phyloP scores from a whole-genome alignment of 768 basidiomycete species.

The Kwoniella sp. region DNA sequence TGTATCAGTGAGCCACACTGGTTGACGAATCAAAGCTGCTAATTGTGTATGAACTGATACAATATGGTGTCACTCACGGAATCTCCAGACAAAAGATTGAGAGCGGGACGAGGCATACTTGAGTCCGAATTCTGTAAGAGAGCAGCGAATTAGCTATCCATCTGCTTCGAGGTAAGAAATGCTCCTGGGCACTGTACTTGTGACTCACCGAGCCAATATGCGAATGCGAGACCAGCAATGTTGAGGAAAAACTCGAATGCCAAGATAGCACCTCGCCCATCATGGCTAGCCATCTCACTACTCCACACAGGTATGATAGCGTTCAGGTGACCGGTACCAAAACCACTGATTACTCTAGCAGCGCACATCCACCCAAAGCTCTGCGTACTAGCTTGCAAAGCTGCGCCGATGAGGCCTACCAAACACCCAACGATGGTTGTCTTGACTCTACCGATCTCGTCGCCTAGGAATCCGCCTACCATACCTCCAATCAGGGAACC shows the following conservation, averaged over 20 bases:
- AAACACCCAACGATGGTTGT: constrained; percentile 34
- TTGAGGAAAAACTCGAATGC: constrained; percentile 40
- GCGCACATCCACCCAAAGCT: constrained; percentile 38
- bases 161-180: no score
- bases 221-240: constrained; percentile 28
- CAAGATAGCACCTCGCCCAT: constrained; percentile 36
- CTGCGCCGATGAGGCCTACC: constrained; percentile 40
- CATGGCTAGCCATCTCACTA: constrained; percentile 38
- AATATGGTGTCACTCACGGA: constrained; percentile 13
- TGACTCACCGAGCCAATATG: constrained; percentile 41
- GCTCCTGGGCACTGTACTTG: background rate
- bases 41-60: background rate
- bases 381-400: constrained; percentile 33
- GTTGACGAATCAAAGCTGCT: no score
- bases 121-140: constrained; percentile 22
- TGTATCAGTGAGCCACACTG: no score
- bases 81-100: constrained; percentile 28
- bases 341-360: constrained; percentile 36
- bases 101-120: constrained; percentile 22
- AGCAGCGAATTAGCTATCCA: no score
- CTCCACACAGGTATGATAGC: constrained; percentile 47
- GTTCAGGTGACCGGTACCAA: constrained; percentile 38
- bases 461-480: constrained; percentile 37
- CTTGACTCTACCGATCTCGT: constrained; percentile 35
- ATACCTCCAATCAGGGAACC: constrained; percentile 39